phyloP scores from a whole-genome alignment of 163 green algal genomes.

The Scenedesmus sp. region DNA sequence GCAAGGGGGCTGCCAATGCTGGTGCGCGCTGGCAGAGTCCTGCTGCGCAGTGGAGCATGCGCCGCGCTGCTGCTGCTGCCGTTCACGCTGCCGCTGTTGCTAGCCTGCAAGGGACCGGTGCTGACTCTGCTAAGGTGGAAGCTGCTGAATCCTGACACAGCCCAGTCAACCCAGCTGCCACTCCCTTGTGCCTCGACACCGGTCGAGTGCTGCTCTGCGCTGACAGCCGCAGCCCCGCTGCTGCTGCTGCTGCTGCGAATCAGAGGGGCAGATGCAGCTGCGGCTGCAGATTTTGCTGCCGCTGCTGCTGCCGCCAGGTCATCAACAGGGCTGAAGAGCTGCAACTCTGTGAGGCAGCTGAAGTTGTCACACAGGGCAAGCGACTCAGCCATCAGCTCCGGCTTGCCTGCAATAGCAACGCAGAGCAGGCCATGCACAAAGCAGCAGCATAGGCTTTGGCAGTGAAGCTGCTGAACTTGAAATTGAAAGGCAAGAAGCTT shows the following conservation, averaged over 20 bases:
- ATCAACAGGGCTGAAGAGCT: conserved; percentile 1
- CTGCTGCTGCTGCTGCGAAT: not conserved
- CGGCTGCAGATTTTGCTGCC: not conserved
- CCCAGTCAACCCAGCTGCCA: not conserved
- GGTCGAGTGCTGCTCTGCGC: not conserved
- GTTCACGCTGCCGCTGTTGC: not conserved
- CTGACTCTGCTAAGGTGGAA: not conserved
- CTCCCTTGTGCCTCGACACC: not conserved
- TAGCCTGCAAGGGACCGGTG: not conserved
- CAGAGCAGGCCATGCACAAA: too few relatives aligned
- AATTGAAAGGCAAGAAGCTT: too few relatives aligned
- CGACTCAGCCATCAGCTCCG: conserved; percentile 10
- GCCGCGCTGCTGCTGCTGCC: not conserved
- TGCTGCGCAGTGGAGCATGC: not conserved
- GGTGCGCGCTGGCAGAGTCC: not conserved
- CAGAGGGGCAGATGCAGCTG: not conserved
- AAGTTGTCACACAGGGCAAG: conserved; percentile 11
- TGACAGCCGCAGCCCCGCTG: not conserved
- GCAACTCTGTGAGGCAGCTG: not conserved
- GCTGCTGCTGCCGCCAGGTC: not conserved
- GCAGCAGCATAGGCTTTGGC: too few relatives aligned
- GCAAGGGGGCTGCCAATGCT: not conserved
- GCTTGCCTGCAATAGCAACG: too few relatives aligned
- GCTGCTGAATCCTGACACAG: not conserved
- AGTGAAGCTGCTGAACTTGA: too few relatives aligned